Percentiles rank a stretch among this genome's conserved stretches.
These are phyloP conservation scores for Populus alba DNA, from an alignment of 345 rosid genomes.

Conservation along the genomic window DNA sequence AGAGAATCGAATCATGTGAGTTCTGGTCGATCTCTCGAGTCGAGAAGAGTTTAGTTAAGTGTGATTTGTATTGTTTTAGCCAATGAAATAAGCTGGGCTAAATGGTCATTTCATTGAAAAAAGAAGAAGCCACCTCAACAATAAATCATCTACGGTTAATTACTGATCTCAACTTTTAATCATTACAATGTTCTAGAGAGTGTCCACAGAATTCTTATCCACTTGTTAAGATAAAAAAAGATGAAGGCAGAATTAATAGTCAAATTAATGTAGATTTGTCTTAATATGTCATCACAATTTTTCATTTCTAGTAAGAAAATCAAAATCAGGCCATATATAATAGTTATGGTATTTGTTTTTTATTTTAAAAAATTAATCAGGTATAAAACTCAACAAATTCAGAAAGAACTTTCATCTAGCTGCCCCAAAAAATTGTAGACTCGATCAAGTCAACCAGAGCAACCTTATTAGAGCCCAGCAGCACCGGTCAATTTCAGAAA, in stretches of 20 bases:
- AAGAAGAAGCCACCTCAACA: neutral
- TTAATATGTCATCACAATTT: neutral
- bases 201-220: neutral
- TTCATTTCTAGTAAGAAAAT: neutral
- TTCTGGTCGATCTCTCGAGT: too few species aligned
- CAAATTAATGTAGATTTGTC: neutral
- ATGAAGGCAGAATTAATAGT: neutral
- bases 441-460: neutral
- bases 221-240: neutral
- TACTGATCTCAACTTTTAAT: neutral
- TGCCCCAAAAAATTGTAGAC: neutral
- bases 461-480: neutral
- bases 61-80: neutral
- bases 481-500: neutral
- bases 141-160: neutral
- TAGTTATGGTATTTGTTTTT: neutral
- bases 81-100: neutral
- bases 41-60: too few species aligned
- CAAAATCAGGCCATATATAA: neutral
- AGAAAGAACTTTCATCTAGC: neutral
- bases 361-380: neutral
- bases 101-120: neutral
- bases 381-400: neutral
- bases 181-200: neutral
- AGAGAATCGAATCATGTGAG: too few species aligned